These are phyloP conservation scores for Forsythia viridissima DNA, from an alignment of 257 asterid species.

Conservation along the genomic window DNA sequence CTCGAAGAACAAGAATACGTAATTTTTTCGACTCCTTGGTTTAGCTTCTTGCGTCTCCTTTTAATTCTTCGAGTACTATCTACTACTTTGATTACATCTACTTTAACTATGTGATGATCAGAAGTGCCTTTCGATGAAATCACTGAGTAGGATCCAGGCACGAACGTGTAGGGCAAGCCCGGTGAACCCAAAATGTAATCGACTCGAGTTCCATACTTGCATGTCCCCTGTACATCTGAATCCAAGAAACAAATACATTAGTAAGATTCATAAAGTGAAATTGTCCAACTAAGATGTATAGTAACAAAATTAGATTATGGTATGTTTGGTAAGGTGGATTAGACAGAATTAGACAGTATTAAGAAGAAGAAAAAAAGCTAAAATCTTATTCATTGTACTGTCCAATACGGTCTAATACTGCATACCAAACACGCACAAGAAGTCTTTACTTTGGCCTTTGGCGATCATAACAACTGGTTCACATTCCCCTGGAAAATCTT, in stretches of 20 bases:
- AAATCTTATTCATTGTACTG: background rate
- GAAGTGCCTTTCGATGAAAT: conserved; percentile 91
- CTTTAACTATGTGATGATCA: conserved; percentile 90
- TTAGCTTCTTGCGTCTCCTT: conserved; percentile 37
- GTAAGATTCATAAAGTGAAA: background rate
- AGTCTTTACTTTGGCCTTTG: conserved; percentile 83
- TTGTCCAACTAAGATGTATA: background rate
- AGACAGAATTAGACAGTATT: background rate
- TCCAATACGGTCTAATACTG: background rate
- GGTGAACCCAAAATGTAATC: conserved; percentile 72
- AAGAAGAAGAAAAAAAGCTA: background rate
- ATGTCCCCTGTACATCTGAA: conserved; percentile 88
- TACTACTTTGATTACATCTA: conserved; percentile 56
- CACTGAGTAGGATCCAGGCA: conserved; percentile 87
- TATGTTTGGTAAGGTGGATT: background rate
- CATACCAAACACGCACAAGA: background rate
- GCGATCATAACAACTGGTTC: conserved; percentile 88
- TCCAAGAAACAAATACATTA: conserved; percentile 7
- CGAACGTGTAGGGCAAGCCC: conserved; percentile 54
- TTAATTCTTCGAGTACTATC: conserved; percentile 25
- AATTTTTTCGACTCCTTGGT: conserved; percentile 37
- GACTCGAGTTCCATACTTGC: conserved; percentile 92
- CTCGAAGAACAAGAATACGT: conserved; percentile 48
- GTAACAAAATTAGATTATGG: background rate
- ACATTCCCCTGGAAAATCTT: conserved; percentile 75